Percentiles rank a stretch among this genome's conserved stretches.
Evolutionary conservation across 441 rosid species (phyloP).

Genomic region (Erodium trifolium): DNA sequence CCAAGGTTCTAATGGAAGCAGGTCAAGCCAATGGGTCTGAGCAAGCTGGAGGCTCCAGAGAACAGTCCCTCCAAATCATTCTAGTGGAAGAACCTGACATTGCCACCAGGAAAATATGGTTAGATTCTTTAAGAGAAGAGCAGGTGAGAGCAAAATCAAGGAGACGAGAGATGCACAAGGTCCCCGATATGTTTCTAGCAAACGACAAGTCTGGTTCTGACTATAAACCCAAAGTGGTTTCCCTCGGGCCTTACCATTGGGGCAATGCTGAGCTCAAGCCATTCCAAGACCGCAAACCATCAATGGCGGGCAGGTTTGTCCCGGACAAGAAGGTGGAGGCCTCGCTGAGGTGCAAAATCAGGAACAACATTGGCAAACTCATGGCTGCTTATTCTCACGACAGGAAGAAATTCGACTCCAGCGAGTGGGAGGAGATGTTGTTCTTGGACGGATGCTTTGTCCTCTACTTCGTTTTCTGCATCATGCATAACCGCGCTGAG

Average conservation of each 20-base stretch:
- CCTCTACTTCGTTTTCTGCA: constrained; percentile 7
- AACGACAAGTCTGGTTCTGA: background rate
- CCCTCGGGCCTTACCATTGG: background rate
- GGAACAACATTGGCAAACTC: background rate
- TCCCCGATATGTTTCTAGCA: background rate
- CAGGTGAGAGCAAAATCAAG: background rate
- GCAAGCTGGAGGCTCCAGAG: background rate
- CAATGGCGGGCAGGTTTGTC: background rate
- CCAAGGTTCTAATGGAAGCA: no score
- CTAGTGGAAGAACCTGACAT: no score
- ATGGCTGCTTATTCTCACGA: background rate
- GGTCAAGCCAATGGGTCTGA: background rate
- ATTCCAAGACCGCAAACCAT: background rate
- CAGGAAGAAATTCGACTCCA: background rate
- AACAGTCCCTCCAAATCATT: background rate
- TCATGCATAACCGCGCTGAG: background rate
- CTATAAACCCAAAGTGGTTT: background rate
- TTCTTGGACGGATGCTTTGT: constrained; percentile 18
- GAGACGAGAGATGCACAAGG: background rate
- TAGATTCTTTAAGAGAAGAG: background rate
- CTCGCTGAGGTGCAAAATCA: background rate
- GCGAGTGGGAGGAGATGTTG: constrained; percentile 17
- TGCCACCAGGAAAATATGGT: background rate
- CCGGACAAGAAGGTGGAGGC: background rate
- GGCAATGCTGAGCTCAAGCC: background rate